These are phyloP conservation scores for Candida ficus DNA, from an alignment of 805 yeast species.

Conservation along the genomic window DNA sequence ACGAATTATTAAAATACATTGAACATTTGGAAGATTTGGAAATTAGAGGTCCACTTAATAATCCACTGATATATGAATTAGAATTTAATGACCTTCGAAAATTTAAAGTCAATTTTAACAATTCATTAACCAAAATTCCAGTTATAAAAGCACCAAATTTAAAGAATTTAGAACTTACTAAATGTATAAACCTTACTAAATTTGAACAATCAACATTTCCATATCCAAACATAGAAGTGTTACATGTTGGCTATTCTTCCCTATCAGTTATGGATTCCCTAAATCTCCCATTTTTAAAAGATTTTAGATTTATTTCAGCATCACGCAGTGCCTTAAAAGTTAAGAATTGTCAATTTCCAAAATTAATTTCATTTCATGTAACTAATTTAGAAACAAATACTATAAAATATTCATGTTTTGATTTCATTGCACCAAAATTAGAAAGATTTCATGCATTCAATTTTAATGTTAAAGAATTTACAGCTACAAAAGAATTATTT, in stretches of 20 bases:
- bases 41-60: conserved; percentile 15
- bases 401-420: background rate
- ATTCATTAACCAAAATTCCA: background rate
- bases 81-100: conserved; percentile 3
- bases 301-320: background rate
- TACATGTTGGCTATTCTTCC: background rate
- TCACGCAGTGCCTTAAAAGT: background rate
- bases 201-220: background rate
- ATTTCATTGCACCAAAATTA: background rate
- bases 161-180: background rate
- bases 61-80: conserved; percentile 3
- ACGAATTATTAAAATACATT: conserved; percentile 10
- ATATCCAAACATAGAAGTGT: background rate
- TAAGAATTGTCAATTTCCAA: background rate
- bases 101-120: background rate
- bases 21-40: conserved; percentile 7
- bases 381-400: too few relatives aligned
- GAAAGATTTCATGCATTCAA: background rate
- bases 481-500: background rate
- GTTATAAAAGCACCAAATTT: background rate
- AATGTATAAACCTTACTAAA: background rate
- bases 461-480: background rate
- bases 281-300: background rate
- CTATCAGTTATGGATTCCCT: background rate
- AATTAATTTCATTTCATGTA: background rate